Base-by-base conservation (phyloP, 1,284 basidiomycete genomes). In the Tausonia pullulans region DNA sequence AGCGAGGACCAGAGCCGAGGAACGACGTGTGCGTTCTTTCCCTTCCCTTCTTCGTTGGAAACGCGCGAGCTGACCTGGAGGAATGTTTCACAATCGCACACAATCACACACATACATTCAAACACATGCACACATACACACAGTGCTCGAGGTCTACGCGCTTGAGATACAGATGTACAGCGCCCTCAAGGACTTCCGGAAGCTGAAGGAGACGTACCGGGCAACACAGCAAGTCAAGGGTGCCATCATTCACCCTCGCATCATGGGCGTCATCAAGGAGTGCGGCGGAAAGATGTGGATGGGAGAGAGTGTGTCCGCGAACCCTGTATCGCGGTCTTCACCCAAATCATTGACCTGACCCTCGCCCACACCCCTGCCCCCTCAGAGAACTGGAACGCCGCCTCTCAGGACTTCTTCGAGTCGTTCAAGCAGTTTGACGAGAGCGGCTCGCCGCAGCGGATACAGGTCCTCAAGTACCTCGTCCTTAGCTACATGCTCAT, bases 261-360 rank as follows among this genome's bases (percentile, higher is more conserved):
- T 98, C 72, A 93, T 98, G 88, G 96, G 95, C 61, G 90, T 98
- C 62, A 98, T 99, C 77, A 91, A 94, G 72, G 96, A 99, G 76
- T 98, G 95, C 70, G 96, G 96, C 11, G 96, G 96, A 7, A 99
- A 98, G 79, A 99, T 99, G 96, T 97, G 96, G 91, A 98, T 99
- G 96, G 91, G 90, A 65, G 96, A 98, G 80, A 89, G 94, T 88
- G 74, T 71, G 87, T 80, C 4, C 10, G 48, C 48, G 2, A 3
- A 0, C 16, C 16, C 48, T 2, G 10, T 58, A 27, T 58, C 14
- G 53, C 67, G 68, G 60, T 70, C 66, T 7, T 6, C 58, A 5
- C 13, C 66, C 27, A 27, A 27, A 2, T 45, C 45, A 52, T 27
- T 41, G 49, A 50, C n/a, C 44, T 39, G 43, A 63, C 41, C 7